These are phyloP conservation scores for Setaria viridis DNA, from an alignment of 202 grass and related monocot species.

Conservation along the genomic window DNA sequence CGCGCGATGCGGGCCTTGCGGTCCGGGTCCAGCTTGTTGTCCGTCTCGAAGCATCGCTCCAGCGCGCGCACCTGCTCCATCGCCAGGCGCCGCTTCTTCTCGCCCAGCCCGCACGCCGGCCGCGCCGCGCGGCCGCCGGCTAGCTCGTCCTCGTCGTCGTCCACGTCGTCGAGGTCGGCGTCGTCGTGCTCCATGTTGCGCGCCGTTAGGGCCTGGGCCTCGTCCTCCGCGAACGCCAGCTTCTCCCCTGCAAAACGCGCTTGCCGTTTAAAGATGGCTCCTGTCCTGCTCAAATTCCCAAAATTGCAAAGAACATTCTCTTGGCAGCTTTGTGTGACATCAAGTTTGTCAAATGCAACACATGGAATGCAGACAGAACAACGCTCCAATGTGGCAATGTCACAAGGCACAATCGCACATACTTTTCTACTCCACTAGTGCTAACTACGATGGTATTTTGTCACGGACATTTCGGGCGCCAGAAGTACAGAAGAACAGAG, in stretches of 20 bases:
- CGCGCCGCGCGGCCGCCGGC: conserved; percentile 3
- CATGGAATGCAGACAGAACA: not conserved
- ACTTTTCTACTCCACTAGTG: not conserved
- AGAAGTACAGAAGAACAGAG: conserved; percentile 12
- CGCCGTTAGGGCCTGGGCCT: not conserved
- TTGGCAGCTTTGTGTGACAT: not conserved
- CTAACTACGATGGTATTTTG: no score
- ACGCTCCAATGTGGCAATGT: not conserved
- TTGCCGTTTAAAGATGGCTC: not conserved
- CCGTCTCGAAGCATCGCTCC: conserved; percentile 83
- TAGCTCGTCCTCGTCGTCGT: conserved; percentile 49
- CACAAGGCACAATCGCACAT: conserved; percentile 25
- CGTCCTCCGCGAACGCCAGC: conserved; percentile 38
- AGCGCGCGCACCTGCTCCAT: conserved; percentile 84
- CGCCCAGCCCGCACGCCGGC: conserved; percentile 51
- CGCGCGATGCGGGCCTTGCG: conserved; percentile 80
- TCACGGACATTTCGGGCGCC: conserved; percentile 9
- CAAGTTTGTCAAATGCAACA: conserved; percentile 7
- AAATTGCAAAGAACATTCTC: not conserved
- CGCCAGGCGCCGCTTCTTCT: conserved; percentile 87
- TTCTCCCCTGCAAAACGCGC: conserved; percentile 40
- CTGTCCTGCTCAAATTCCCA: not conserved
- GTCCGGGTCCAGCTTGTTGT: conserved; percentile 95
- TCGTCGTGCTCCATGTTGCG: conserved; percentile 46
- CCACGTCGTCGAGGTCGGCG: conserved; percentile 42